Evolutionary conservation across 1,139 yeast species (phyloP).

Genomic region (Geotrichum candidum): DNA sequence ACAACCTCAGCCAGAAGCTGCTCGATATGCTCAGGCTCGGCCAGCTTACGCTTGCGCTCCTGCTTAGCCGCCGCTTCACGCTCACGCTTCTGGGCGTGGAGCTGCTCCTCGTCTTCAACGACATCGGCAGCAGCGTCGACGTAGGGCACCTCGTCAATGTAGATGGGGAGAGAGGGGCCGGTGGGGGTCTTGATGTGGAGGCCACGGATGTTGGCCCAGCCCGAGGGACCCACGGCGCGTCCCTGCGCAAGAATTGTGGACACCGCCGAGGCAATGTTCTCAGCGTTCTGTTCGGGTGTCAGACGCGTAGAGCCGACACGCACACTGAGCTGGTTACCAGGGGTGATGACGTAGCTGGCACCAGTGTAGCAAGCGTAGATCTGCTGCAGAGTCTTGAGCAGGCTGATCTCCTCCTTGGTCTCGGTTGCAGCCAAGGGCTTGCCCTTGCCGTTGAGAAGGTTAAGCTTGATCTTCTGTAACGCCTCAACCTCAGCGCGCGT

Average conservation of each 20-base stretch:
- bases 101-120: conserved; percentile 29
- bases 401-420: conserved; percentile 29
- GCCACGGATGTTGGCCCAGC: conserved; percentile 48
- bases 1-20: conserved; percentile 75
- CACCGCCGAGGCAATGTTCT: conserved; percentile 55
- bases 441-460: conserved; percentile 27
- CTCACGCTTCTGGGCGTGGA: conserved; percentile 27
- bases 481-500: conserved; percentile 11
- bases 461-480: conserved; percentile 19
- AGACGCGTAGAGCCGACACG: conserved; percentile 55
- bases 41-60: conserved; percentile 35
- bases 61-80: conserved; percentile 29
- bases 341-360: conserved; percentile 62
- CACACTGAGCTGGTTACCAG: conserved; percentile 63
- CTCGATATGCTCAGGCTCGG: conserved; percentile 54
- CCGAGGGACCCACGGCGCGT: conserved; percentile 29
- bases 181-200: conserved; percentile 60
- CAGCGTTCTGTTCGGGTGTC: conserved; percentile 38
- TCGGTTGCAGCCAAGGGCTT: conserved; percentile 42
- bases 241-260: conserved; percentile 41
- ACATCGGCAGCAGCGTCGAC: conserved; percentile 38
- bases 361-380: conserved; percentile 54
- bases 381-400: conserved; percentile 44
- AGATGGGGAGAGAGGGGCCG: conserved; percentile 84
- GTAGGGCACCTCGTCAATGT: conserved; percentile 57